A percentile compares a stretch with the other conserved stretches of the same genome.
Conservation (phyloP, 1,284 basidiomycete genomes). For the Trametes polyzona region DNA sequence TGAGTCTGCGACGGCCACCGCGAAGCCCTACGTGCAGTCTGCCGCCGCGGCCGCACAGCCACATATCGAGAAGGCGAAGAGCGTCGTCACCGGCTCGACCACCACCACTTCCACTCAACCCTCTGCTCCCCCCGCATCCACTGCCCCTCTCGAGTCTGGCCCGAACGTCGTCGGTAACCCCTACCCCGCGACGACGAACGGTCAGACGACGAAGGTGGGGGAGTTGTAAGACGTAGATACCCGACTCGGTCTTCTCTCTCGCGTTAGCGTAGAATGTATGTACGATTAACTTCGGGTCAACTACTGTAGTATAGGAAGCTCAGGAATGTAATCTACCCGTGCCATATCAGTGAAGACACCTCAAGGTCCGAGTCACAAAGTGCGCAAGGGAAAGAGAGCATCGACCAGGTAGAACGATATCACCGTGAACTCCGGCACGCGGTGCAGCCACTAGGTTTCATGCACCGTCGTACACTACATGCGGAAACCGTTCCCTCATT, state of each 20-base stretch:
- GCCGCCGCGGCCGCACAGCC: conserved; percentile 43
- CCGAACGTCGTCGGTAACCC: conserved; percentile 41
- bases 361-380: no score
- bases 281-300: not conserved
- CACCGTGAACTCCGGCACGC: no score
- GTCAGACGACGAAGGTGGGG: conserved; percentile 28
- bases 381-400: no score
- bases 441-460: no score
- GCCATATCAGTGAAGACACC: not conserved
- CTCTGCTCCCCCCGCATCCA: conserved; percentile 42
- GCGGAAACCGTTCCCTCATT: no score
- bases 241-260: not conserved
- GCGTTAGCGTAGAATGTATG: conserved; percentile 1
- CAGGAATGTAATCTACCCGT: not conserved
- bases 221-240: conserved; percentile 20
- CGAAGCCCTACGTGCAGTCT: conserved; percentile 43
- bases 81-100: conserved; percentile 27
- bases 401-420: no score
- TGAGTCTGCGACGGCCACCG: conserved; percentile 30
- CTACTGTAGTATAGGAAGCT: conserved; percentile 2
- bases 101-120: conserved; percentile 23
- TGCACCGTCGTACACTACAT: no score
- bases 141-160: conserved; percentile 48
- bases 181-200: conserved; percentile 37
- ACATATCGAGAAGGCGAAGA: conserved; percentile 32